phyloP scores from a whole-genome alignment of 345 rosid species.

The Heritiera fomes region DNA sequence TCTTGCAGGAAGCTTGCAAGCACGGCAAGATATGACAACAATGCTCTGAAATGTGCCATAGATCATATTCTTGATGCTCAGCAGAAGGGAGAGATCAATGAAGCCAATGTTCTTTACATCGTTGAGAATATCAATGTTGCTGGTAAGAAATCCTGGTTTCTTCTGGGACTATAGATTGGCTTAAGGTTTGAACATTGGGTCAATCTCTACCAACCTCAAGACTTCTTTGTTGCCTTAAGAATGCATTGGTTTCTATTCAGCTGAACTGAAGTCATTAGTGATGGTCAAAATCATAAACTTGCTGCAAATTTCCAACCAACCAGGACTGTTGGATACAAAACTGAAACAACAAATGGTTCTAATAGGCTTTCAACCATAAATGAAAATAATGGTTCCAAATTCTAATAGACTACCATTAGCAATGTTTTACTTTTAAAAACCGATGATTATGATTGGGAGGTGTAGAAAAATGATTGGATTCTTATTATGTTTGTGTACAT shows the following conservation, averaged over 20 bases:
- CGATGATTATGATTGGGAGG: background rate
- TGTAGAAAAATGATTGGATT: too few relatives aligned
- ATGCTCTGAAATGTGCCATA: slow-evolving; percentile 82
- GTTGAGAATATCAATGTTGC: slow-evolving; percentile 99
- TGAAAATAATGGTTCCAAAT: too few relatives aligned
- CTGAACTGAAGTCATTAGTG: background rate
- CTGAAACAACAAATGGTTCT: background rate
- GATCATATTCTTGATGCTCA: slow-evolving; percentile 94
- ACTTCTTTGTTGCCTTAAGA: slow-evolving; percentile 1
- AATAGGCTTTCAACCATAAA: too few relatives aligned
- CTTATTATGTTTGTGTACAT: background rate
- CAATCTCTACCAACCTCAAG: background rate
- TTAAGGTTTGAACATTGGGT: background rate
- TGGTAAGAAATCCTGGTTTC: slow-evolving; percentile 37
- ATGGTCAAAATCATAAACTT: background rate
- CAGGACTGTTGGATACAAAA: background rate
- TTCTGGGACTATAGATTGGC: background rate
- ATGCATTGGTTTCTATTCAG: background rate
- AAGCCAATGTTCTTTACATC: slow-evolving; percentile 95
- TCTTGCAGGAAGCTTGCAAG: slow-evolving; percentile 69
- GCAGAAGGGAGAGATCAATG: slow-evolving; percentile 89
- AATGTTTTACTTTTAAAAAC: background rate
- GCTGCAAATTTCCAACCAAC: background rate
- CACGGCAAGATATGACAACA: slow-evolving; percentile 55
- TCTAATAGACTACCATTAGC: background rate